Base-by-base conservation (phyloP, 2,329 filamentous ascomycete species). In the Penicillium sp. region DNA sequence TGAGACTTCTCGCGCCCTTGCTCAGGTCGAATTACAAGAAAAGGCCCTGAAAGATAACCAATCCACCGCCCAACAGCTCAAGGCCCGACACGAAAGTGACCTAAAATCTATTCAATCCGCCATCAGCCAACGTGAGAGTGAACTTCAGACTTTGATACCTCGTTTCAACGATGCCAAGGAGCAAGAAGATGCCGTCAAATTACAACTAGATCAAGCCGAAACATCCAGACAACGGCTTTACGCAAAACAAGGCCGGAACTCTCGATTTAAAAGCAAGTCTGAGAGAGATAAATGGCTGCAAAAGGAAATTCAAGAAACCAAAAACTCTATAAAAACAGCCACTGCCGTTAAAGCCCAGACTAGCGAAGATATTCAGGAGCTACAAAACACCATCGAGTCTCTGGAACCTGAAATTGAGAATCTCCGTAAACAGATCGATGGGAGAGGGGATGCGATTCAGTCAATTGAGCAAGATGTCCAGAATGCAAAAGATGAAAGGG, bases 241-340 rank as follows among this genome's bases (percentile, higher is more conserved):
- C 68, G 90, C 89, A 51, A 99, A 99, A 72, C 93, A 99, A 74
- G 91, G 88, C 45, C 87, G 93, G 47, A 91, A 89, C 62, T 88
- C 89, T 18, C 88, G 91, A 60, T 99, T 96, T 73, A 88, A 83
- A 67, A 95, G 85, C 71, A 96, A 96, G 77, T 83, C 84, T 8
- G 91, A 97, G 69, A 87, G 95, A 45, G 93, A 99, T 71, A 83
- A 84, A 35, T 97, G 85, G 80, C 78, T 99, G 50, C 85, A 84
- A 59, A 82, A 84, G 60, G 89, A 97, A 72, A 90, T 97, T 56
- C 81, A 89, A 46, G 89, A 95, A 35, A 83, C 92, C 54, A 88
- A 91, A 62, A 78, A 84, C 35, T 88, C 89, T 5, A 79, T 96
- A 28, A 87, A 86, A 35, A 87, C 85, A 16, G 88, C 95, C 63